phyloP scores from a whole-genome alignment of 2,329 filamentous ascomycete species.

The Penicillium sp. region DNA sequence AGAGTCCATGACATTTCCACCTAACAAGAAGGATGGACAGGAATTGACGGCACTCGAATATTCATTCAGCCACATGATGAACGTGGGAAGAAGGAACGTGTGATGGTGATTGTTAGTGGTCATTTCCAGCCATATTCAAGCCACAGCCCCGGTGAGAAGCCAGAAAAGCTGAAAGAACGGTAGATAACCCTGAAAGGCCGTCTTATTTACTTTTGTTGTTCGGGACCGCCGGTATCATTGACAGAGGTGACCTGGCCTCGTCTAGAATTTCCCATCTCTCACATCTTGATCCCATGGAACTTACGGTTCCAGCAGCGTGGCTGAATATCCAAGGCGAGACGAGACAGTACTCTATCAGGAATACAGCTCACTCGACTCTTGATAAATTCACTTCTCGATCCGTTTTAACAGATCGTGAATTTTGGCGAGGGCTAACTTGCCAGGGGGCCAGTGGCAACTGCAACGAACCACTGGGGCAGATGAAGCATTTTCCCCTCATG shows the following conservation, averaged over 20 bases:
- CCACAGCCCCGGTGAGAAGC: neutral
- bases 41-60: neutral
- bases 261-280: conserved; percentile 6
- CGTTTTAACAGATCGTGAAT: no score
- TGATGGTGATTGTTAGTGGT: neutral
- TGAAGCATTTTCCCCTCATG: no score
- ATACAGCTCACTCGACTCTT: no score
- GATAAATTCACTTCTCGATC: no score
- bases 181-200: neutral
- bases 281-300: no score
- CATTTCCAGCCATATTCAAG: neutral
- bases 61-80: neutral
- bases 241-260: neutral
- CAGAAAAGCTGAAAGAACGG: neutral
- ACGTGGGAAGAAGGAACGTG: neutral
- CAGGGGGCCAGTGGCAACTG: no score
- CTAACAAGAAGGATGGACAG: neutral
- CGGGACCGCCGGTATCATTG: neutral
- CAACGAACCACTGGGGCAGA: no score
- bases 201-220: neutral
- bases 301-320: no score
- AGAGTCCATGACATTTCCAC: neutral
- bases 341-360: no score
- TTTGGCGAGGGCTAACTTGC: no score
- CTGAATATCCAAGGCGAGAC: no score